Conservation (phyloP, 495 filamentous ascomycete genomes). For the Trichoderma asperelloides region DNA sequence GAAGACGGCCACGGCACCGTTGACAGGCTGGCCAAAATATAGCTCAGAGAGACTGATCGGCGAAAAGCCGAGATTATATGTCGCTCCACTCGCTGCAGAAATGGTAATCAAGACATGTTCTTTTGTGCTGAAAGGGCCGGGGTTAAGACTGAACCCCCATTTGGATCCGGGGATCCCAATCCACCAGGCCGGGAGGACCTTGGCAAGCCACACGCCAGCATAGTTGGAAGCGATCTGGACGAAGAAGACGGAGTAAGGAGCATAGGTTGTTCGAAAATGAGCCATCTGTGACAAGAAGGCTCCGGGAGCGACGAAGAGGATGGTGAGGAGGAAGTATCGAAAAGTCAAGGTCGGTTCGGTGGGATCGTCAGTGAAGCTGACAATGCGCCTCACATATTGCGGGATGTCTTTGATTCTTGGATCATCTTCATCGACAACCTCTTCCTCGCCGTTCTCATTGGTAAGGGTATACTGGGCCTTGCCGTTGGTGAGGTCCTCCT, state of each 20-base stretch:
- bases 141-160: slow-evolving; percentile 44
- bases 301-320: slow-evolving; percentile 44
- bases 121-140: slow-evolving; percentile 48
- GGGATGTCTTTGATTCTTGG: slow-evolving; percentile 40
- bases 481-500: not conserved
- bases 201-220: slow-evolving; percentile 44
- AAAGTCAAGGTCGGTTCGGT: slow-evolving; percentile 45
- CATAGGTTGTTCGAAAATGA: slow-evolving; percentile 43
- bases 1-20: slow-evolving; percentile 43
- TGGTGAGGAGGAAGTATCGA: slow-evolving; percentile 44
- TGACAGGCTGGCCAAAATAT: slow-evolving; percentile 40
- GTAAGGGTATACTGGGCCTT: not conserved
- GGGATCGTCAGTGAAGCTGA: slow-evolving; percentile 45
- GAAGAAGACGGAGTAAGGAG: slow-evolving; percentile 50
- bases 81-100: slow-evolving; percentile 46
- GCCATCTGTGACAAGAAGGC: slow-evolving; percentile 47
- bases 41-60: slow-evolving; percentile 45
- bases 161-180: slow-evolving; percentile 39
- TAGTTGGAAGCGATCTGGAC: slow-evolving; percentile 49
- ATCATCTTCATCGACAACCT: slow-evolving; percentile 31
- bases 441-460: slow-evolving; percentile 11
- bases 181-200: slow-evolving; percentile 36
- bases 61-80: slow-evolving; percentile 39
- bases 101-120: slow-evolving; percentile 50
- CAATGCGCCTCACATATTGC: slow-evolving; percentile 40